These are phyloP conservation scores for Populus ilicifolia DNA, from an alignment of 345 rosid genomes.

Conservation along the genomic window DNA sequence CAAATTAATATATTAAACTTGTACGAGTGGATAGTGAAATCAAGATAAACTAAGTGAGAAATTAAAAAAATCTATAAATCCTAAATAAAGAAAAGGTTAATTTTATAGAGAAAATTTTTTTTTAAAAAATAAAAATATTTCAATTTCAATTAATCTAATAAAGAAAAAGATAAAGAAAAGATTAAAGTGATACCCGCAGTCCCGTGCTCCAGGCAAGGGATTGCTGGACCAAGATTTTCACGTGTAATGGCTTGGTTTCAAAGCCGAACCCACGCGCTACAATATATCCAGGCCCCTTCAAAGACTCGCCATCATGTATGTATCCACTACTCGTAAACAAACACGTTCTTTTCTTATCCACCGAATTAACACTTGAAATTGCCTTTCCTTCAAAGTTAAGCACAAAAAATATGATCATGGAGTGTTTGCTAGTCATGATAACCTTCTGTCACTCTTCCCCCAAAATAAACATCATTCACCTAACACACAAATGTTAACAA, in stretches of 20 bases:
- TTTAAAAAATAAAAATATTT: too few species aligned
- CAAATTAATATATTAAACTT: too few species aligned
- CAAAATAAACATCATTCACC: constrained; percentile 5
- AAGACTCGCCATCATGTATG: neutral
- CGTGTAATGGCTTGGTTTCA: constrained; percentile 35
- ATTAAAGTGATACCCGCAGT: too few species aligned
- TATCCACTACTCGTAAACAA: neutral
- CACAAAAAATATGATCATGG: neutral
- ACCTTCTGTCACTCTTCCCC: neutral
- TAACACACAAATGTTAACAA: constrained; percentile 22
- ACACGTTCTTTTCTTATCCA: neutral
- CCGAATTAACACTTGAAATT: constrained; percentile 13
- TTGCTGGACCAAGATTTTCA: neutral
- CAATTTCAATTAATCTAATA: too few species aligned
- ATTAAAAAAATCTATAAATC: too few species aligned
- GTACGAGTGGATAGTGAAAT: too few species aligned
- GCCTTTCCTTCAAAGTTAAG: constrained; percentile 51
- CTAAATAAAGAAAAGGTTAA: too few species aligned
- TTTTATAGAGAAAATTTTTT: too few species aligned
- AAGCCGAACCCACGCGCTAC: constrained; percentile 52
- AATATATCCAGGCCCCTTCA: neutral
- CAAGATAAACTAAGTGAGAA: too few species aligned
- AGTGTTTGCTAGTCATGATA: neutral
- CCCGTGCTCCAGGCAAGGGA: neutral
- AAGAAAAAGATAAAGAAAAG: too few species aligned